Percentiles rank a stretch among this genome's conserved stretches.
These are phyloP conservation scores for Hypoxylon sp. DNA, from an alignment of 2,329 filamentous ascomycete genomes.

Conservation along the genomic window DNA sequence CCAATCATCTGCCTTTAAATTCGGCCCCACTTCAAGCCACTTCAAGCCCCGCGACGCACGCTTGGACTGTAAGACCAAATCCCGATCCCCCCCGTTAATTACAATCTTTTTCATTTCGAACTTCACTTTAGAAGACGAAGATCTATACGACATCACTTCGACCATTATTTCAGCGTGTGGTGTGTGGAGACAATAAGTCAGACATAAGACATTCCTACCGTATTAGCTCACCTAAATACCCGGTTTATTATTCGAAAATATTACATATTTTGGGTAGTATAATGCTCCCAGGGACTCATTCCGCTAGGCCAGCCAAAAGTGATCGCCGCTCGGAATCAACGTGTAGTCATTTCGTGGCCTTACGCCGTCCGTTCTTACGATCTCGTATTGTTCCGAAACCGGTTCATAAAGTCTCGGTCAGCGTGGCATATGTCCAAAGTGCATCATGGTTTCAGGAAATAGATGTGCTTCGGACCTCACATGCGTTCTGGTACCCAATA, in stretches of 20 bases:
- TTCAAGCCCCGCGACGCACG: not conserved
- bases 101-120: not conserved
- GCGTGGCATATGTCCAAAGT: conserved; percentile 23
- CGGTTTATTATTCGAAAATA: conserved; percentile 2
- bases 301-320: conserved; percentile 5
- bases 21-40: not conserved
- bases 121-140: too few species aligned
- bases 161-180: not conserved
- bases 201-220: not conserved
- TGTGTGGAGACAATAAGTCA: not conserved
- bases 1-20: conserved; percentile 33
- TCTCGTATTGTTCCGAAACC: conserved; percentile 8
- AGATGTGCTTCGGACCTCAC: conserved; percentile 24
- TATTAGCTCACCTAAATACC: conserved; percentile 3
- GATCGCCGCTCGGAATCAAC: conserved; percentile 23
- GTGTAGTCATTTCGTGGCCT: conserved; percentile 11
- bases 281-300: conserved; percentile 3
- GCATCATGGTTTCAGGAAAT: conserved; percentile 27
- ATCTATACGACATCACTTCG: not conserved
- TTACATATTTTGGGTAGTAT: conserved; percentile 15
- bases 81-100: not conserved
- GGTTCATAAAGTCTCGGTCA: conserved; percentile 17
- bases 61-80: not conserved
- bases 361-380: conserved; percentile 12
- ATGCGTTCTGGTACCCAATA: conserved; percentile 46